These are phyloP conservation scores for Apiospora hydei DNA, from an alignment of 2,329 filamentous ascomycete genomes.

Conservation along the genomic window DNA sequence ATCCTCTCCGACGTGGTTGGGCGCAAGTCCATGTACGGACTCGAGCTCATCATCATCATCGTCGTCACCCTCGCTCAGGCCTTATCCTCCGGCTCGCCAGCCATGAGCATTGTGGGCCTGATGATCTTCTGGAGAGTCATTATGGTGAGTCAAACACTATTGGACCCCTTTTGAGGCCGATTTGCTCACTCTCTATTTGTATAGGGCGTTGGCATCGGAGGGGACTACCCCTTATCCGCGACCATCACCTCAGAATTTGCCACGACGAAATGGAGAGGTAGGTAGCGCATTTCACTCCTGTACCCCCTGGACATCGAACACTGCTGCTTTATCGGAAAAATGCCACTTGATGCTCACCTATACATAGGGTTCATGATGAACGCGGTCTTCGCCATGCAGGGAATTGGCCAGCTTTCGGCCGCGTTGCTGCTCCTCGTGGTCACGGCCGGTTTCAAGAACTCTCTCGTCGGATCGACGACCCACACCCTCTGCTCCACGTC, in stretches of 20 bases:
- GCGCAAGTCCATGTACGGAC: conserved; percentile 72
- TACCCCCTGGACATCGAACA: neutral
- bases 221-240: conserved; percentile 79
- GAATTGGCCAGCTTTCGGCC: conserved; percentile 76
- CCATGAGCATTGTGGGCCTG: conserved; percentile 66
- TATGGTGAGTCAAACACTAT: conserved; percentile 53
- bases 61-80: conserved; percentile 75
- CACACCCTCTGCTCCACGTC: conserved; percentile 56
- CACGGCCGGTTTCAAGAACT: conserved; percentile 44
- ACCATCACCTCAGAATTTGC: conserved; percentile 87
- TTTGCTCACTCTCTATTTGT: neutral
- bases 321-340: too few species aligned
- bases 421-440: conserved; percentile 77
- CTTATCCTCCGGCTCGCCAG: conserved; percentile 65
- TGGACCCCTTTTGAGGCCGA: too few species aligned
- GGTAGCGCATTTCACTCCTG: neutral
- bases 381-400: conserved; percentile 84
- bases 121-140: conserved; percentile 81
- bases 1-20: conserved; percentile 77
- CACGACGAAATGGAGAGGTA: conserved; percentile 73
- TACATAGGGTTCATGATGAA: conserved; percentile 76
- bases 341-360: neutral
- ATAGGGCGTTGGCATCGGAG: conserved; percentile 66
- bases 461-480: conserved; percentile 63
- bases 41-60: conserved; percentile 79